A percentile compares a stretch with the other conserved stretches of the same genome.
phyloP scores from a whole-genome alignment of 495 filamentous ascomycete species.

The Penicillium daleae region DNA sequence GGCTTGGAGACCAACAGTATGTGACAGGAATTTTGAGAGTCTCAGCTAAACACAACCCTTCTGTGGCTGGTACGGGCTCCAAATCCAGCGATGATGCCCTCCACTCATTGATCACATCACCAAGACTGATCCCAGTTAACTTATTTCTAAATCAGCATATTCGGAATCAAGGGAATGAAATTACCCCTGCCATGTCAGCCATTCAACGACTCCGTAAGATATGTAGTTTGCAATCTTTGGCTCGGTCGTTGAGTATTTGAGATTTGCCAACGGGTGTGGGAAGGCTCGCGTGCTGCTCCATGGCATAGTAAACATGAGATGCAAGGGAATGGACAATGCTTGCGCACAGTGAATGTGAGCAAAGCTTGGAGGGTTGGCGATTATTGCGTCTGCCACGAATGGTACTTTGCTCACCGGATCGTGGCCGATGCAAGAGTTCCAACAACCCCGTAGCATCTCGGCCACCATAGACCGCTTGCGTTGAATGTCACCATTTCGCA shows the following conservation, averaged over 20 bases:
- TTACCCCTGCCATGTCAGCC: conserved; percentile 65
- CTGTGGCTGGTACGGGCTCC: conserved; percentile 8
- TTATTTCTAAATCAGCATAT: background rate
- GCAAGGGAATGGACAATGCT: conserved; percentile 71
- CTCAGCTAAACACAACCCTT: conserved; percentile 11
- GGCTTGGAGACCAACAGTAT: conserved; percentile 22
- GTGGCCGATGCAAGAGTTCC: conserved; percentile 64
- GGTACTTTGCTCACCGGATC: conserved; percentile 52
- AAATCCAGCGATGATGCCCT: conserved; percentile 10
- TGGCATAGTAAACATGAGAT: conserved; percentile 81
- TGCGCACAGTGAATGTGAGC: conserved; percentile 81
- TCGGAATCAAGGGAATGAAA: background rate
- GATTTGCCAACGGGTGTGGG: conserved; percentile 57
- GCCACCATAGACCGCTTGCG: conserved; percentile 53
- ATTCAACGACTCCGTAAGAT: conserved; percentile 71
- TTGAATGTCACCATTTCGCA: conserved; percentile 50
- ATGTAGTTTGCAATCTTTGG: conserved; percentile 64
- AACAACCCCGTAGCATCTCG: conserved; percentile 66
- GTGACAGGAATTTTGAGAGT: conserved; percentile 17
- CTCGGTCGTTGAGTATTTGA: conserved; percentile 49
- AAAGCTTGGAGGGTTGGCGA: conserved; percentile 81
- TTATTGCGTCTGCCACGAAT: conserved; percentile 78
- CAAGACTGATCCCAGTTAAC: conserved; percentile 4
- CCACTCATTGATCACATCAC: conserved; percentile 20
- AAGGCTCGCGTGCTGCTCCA: conserved; percentile 53